Percentiles rank a stretch among this genome's conserved stretches.
Evolutionary conservation across 768 basidiomycete genomes (phyloP).

Genomic region (Lentinula boryana): DNA sequence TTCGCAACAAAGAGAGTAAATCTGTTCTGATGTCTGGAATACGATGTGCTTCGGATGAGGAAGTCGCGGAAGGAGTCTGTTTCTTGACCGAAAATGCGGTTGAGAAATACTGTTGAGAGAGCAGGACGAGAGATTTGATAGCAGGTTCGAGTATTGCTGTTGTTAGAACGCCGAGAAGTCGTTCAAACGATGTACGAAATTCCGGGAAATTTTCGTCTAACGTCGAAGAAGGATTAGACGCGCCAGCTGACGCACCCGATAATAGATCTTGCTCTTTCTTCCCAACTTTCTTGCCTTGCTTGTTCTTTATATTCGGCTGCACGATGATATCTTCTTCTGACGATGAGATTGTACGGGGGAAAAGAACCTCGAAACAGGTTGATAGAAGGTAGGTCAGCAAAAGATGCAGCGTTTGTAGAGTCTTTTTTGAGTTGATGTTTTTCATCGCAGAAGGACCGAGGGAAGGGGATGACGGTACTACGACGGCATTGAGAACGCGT

Average conservation of each 20-base stretch:
- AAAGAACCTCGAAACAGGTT: not conserved
- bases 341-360: not conserved
- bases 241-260: not conserved
- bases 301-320: not conserved
- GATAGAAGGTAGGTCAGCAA: not conserved
- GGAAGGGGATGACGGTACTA: not conserved
- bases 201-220: not conserved
- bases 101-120: not conserved
- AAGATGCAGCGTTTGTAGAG: not conserved
- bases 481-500: not conserved
- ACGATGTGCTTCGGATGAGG: not conserved
- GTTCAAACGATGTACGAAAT: not conserved
- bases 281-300: not conserved
- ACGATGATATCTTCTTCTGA: not conserved
- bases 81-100: not conserved
- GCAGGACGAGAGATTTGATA: not conserved
- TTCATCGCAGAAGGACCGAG: not conserved
- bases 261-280: not conserved
- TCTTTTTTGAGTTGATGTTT: not conserved
- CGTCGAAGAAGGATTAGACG: not conserved
- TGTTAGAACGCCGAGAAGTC: not conserved
- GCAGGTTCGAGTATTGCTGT: not conserved
- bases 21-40: conserved; percentile 2
- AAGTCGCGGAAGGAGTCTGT: not conserved
- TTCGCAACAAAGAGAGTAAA: conserved; percentile 1